A percentile compares a stretch with the other conserved stretches of the same genome.
Conservation (phyloP, 352 stramenopile genomes). For the Phytopythium oedochilum region DNA sequence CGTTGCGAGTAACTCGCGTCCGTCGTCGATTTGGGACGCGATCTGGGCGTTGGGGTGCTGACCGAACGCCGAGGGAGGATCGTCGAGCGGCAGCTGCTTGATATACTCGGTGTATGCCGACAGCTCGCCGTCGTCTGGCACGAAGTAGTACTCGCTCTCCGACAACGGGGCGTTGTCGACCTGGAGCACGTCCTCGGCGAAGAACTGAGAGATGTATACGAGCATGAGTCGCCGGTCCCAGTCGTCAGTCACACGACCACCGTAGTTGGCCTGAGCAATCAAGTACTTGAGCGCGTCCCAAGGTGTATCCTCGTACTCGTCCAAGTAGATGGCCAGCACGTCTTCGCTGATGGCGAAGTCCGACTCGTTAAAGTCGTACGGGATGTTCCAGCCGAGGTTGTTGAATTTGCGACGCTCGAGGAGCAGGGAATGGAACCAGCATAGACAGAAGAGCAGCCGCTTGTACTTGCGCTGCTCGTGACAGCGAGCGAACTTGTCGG, state of each 20-base stretch:
- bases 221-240: slow-evolving; percentile 95
- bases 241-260: slow-evolving; percentile 94
- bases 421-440: slow-evolving; percentile 95
- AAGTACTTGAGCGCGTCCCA: slow-evolving; percentile 95
- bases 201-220: slow-evolving; percentile 95
- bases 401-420: slow-evolving; percentile 96
- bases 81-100: slow-evolving; percentile 82
- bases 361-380: slow-evolving; percentile 97
- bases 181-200: slow-evolving; percentile 86
- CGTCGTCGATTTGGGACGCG: slow-evolving; percentile 92
- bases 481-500: slow-evolving; percentile 85
- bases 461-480: slow-evolving; percentile 89
- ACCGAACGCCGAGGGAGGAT: slow-evolving; percentile 91
- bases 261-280: slow-evolving; percentile 96
- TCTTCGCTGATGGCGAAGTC: slow-evolving; percentile 97
- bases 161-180: slow-evolving; percentile 85
- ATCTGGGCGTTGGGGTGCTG: slow-evolving; percentile 97
- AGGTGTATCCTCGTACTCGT: slow-evolving; percentile 90
- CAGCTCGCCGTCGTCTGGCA: slow-evolving; percentile 91
- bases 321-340: slow-evolving; percentile 93
- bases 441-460: slow-evolving; percentile 92
- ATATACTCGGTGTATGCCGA: slow-evolving; percentile 90
- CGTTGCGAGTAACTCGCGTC: slow-evolving; percentile 83
- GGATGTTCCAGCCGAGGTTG: slow-evolving; percentile 96
- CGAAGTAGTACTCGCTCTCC: slow-evolving; percentile 91